Base-by-base conservation (phyloP, 495 filamentous ascomycete genomes). In the Chaetomium cochliodes region DNA sequence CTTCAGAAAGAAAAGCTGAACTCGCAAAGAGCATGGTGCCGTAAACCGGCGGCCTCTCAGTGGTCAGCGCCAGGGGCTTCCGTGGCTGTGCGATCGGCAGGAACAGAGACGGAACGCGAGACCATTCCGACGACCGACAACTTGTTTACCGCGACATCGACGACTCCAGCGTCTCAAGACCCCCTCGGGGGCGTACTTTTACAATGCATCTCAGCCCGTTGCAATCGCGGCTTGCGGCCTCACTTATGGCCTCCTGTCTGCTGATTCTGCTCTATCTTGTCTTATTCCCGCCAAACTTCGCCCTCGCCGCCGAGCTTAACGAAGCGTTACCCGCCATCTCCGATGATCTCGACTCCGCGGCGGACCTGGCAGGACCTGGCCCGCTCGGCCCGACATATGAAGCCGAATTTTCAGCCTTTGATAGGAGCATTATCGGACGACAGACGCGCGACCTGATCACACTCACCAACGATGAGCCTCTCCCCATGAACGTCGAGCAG, bases 201-300 rank as follows among this genome's bases (percentile, higher is more conserved):
- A 70, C 62, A 59, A 90, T 90, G 87, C 86, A 85, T 70, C 79
- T 85, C 67, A 85, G 84, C 71, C 85, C 82, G 65, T 77, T 90
- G 65, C 88, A 89, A 81, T 88, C 85, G 76, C 86, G 86, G 67
- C 77, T 92, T 67, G 85, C 82, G 73, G 87, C 88, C 71, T 88
- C 84, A 39, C 67, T 87, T 64, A 74, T 82, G 71, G 83, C 84
- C 47, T 82, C 84, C 37, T 71, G 83, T 51, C 69, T 87, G 41
- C 65, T 89, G 33, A 63, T 86, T 42, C 55, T 85, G 42, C 67
- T 90, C 58, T 86, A 85, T 69, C 70, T 87, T 62, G 72, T 78
- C 41, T 70, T 90, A 26, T 81, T 82, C 60, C 78, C 79, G 37
- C 79, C 79, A 39, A 80, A 80, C 63, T 80, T 88, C 67, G 88